phyloP scores from a whole-genome alignment of 1,284 basidiomycete genomes.

The Anthracocystis panici-leucophaei region DNA sequence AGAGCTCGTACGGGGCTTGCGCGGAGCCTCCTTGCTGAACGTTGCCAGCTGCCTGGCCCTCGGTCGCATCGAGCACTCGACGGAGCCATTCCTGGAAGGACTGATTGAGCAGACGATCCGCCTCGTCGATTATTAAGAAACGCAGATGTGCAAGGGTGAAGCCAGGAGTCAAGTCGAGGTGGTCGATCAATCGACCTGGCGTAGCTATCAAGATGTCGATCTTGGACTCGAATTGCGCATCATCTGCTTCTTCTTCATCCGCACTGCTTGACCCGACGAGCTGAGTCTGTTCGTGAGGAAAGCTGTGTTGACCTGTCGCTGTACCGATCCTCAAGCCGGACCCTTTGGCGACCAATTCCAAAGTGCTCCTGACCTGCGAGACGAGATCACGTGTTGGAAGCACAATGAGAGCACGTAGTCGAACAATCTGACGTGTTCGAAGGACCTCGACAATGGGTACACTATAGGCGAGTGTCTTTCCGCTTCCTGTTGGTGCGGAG shows the following conservation, averaged over 20 bases:
- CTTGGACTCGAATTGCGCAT: conserved; percentile 63
- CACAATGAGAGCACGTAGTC: conserved; percentile 89
- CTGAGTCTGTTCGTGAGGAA: conserved; percentile 64
- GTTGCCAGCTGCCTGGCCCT: conserved; percentile 4
- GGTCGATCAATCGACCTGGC: conserved; percentile 93
- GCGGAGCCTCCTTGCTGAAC: conserved; percentile 6
- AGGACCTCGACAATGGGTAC: conserved; percentile 84
- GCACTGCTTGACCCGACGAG: conserved; percentile 27
- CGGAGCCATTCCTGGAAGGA: conserved; percentile 92
- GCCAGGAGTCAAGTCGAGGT: conserved; percentile 83
- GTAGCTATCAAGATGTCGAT: conserved; percentile 95
- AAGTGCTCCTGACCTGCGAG: conserved; percentile 88
- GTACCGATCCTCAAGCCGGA: conserved; percentile 82
- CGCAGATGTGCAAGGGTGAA: conserved; percentile 94
- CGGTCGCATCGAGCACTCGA: conserved; percentile 49
- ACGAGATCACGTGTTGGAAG: conserved; percentile 97
- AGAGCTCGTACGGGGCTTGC: conserved; percentile 31
- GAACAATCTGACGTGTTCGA: conserved; percentile 59
- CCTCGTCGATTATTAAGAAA: conserved; percentile 97
- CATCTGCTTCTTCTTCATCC: conserved; percentile 14
- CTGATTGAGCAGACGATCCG: conserved; percentile 91
- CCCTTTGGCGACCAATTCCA: conserved; percentile 81
- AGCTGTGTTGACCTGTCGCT: conserved; percentile 66
- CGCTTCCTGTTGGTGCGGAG: conserved; percentile 97
- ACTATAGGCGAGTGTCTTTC: conserved; percentile 94